These are phyloP conservation scores for Fraxinus greggii DNA, from an alignment of 305 asterid species.

Conservation along the genomic window DNA sequence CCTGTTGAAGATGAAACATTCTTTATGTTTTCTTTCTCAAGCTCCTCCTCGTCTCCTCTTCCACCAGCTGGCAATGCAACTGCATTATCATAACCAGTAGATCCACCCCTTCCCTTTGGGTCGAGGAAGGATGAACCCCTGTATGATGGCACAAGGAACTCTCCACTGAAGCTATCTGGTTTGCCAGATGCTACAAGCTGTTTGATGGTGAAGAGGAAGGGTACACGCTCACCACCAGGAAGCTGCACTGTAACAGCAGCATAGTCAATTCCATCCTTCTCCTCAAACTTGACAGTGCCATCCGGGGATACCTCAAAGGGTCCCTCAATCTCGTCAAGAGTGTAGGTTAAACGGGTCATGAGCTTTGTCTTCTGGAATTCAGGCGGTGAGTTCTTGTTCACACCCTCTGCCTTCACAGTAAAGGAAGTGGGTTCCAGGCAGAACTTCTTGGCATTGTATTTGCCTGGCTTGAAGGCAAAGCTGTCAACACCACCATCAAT, in stretches of 20 bases:
- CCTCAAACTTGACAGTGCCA: slow-evolving; percentile 78
- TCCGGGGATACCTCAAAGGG: slow-evolving; percentile 77
- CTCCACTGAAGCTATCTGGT: slow-evolving; percentile 67
- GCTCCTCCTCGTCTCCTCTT: slow-evolving; percentile 95
- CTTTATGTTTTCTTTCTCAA: slow-evolving; percentile 79
- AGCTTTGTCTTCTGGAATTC: slow-evolving; percentile 98
- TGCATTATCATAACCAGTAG: slow-evolving; percentile 92
- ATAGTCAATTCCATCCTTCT: slow-evolving; percentile 92
- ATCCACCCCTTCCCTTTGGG: slow-evolving; percentile 98
- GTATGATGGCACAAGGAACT: slow-evolving; percentile 87
- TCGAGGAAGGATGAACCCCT: slow-evolving; percentile 94
- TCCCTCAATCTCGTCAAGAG: slow-evolving; percentile 93
- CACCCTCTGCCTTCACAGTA: slow-evolving; percentile 91
- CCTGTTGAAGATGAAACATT: slow-evolving; percentile 63
- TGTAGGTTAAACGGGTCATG: slow-evolving; percentile 97
- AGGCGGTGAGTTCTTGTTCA: slow-evolving; percentile 69
- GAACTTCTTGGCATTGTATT: slow-evolving; percentile 76
- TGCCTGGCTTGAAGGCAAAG: slow-evolving; percentile 78
- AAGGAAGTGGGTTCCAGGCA: slow-evolving; percentile 97
- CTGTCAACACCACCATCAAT: slow-evolving; percentile 73
- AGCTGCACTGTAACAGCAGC: slow-evolving; percentile 98
- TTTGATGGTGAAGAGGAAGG: slow-evolving; percentile 86
- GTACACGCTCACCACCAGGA: slow-evolving; percentile 98
- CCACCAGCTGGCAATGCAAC: slow-evolving; percentile 99
- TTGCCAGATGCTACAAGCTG: slow-evolving; percentile 89